Evolutionary conservation across 1,139 yeast species (phyloP).

Genomic region (Meyerozyma elateridarum): DNA sequence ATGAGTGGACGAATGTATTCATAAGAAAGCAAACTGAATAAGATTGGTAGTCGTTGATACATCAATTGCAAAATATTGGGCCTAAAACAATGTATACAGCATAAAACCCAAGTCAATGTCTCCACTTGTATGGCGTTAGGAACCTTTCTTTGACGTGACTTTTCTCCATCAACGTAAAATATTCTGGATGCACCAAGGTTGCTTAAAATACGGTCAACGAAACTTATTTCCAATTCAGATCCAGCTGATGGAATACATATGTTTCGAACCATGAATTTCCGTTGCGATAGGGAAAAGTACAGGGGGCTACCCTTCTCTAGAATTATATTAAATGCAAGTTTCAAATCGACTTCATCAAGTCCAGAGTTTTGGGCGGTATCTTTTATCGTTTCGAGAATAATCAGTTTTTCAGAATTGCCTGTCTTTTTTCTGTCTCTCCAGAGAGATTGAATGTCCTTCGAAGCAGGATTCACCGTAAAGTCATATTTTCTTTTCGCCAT

Average conservation of each 20-base stretch:
- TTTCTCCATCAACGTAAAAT: constrained; percentile 20
- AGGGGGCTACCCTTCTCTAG: constrained; percentile 1
- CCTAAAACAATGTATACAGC: constrained; percentile 26
- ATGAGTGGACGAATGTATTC: constrained; percentile 40
- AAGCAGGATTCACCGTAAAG: neutral
- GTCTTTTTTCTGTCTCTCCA: constrained; percentile 1
- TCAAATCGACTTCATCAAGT: constrained; percentile 3
- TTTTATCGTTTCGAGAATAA: neutral
- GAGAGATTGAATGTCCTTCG: constrained; percentile 1
- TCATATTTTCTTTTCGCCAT: constrained; percentile 1
- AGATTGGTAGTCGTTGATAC: constrained; percentile 21
- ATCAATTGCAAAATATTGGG: constrained; percentile 13
- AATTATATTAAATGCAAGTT: neutral
- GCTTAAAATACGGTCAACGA: constrained; percentile 22
- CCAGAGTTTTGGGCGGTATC: neutral
- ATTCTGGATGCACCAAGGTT: constrained; percentile 27
- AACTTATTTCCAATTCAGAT: constrained; percentile 8
- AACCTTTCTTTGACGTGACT: constrained; percentile 21
- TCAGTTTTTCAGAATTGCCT: neutral
- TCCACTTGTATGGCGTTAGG: constrained; percentile 19
- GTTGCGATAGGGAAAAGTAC: constrained; percentile 8
- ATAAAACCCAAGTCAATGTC: constrained; percentile 30
- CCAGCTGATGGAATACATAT: constrained; percentile 13
- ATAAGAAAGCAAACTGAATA: constrained; percentile 39
- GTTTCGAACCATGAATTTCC: constrained; percentile 9